A percentile compares a stretch with the other conserved stretches of the same genome.
Evolutionary conservation across 2,329 filamentous ascomycete genomes (phyloP).

Genomic region (Fusarium nanum): DNA sequence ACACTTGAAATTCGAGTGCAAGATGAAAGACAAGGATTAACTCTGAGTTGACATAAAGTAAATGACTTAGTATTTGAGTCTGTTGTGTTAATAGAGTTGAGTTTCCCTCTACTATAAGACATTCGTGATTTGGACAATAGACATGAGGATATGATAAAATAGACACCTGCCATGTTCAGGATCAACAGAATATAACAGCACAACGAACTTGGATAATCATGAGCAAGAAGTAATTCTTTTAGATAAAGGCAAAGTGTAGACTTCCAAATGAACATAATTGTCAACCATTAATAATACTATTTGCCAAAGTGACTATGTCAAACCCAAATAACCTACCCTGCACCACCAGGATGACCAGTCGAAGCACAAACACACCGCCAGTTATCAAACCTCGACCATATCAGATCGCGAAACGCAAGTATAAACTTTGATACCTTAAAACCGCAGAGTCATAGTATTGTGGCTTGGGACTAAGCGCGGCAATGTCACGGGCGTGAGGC

Average conservation of each 20-base stretch:
- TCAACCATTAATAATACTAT: background rate
- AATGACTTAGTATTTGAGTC: background rate
- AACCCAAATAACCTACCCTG: slow-evolving; percentile 18
- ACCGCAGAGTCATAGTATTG: background rate
- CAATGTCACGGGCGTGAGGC: background rate
- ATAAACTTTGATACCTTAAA: slow-evolving; percentile 17
- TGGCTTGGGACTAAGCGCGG: slow-evolving; percentile 1
- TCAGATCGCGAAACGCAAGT: slow-evolving; percentile 23
- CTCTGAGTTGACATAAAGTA: background rate
- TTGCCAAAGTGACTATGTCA: background rate
- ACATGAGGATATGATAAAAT: fast-evolving
- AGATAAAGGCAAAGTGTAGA: background rate
- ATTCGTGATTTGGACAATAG: background rate
- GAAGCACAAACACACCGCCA: slow-evolving; percentile 23
- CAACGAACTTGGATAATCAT: background rate
- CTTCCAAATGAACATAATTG: background rate
- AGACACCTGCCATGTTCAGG: background rate
- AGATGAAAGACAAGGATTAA: background rate
- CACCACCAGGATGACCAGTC: background rate
- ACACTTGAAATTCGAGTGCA: background rate
- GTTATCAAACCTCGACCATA: background rate
- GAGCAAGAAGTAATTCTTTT: background rate
- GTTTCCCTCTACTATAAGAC: background rate
- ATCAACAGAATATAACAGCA: background rate
- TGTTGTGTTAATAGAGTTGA: background rate